Base-by-base conservation (phyloP, 345 rosid species). In the Melaleuca alternifolia region DNA sequence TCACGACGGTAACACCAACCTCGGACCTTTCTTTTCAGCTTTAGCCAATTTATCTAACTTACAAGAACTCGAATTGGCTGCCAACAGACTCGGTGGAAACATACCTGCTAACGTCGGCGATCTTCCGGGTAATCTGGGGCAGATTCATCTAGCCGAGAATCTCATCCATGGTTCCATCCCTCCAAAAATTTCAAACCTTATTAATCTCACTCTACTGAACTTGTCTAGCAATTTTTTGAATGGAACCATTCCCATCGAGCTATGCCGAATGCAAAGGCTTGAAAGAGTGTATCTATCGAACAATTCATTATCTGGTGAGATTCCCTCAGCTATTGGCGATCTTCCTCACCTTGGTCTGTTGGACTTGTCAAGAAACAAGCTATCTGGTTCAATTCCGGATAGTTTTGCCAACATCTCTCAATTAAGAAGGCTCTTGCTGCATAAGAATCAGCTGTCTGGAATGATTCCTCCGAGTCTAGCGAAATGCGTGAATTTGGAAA, bases 281-380 rank as follows among this genome's bases (percentile, higher is more conserved):
- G 99, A 97, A 90, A 93, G 98, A 87, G 93, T 95, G 85, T 94
- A 92, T 83, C 87, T 97, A 85, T 97, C 99, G 6, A 91, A 94
- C 82, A 97, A 97, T 59, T 92, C 89, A 14, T 91, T 97, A 62
- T 93, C 91, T 9, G 96, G 99, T 51, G 94, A 93, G 84, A 94
- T 97, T 88, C 99, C 99, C 2, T 56, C 87, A 1, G 96, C 93
- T 57, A 88, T 96, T 15, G 99, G 98, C 2, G 89, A 91, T n/a
- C 91, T 94, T 87, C 91, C 97, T 28, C 94, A 89, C 87, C 89
- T 97, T 24, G 99, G 99, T 44, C 98, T 97, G 46, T 92, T 96
- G 56, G 98, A 97, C 86, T 87, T 97, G 84, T 97, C 99, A 0
- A 92, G 87, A 86, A 97, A 97, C 95, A 92, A 90, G 87, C 95